phyloP scores from a whole-genome alignment of 768 basidiomycete species.

The Leccinum subtestaceum region DNA sequence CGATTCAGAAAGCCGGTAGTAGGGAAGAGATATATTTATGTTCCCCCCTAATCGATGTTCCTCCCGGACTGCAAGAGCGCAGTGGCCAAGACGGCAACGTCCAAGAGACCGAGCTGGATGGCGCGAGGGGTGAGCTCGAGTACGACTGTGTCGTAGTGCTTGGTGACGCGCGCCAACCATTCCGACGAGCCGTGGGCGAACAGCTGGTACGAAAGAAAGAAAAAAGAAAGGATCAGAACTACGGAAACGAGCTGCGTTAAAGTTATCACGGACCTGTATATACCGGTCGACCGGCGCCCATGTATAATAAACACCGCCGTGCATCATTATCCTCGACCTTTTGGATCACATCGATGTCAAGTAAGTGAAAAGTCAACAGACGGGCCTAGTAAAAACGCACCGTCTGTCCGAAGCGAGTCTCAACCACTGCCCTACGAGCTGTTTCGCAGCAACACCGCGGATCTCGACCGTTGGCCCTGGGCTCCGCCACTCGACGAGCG shows the following conservation, averaged over 20 bases:
- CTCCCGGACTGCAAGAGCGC: slow-evolving; percentile 59
- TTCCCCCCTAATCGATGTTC: slow-evolving; percentile 48
- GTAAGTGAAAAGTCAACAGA: background rate
- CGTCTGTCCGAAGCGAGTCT: slow-evolving; percentile 45
- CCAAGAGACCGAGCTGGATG: slow-evolving; percentile 52
- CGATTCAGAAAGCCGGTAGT: background rate
- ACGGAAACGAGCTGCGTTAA: background rate
- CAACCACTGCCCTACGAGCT: slow-evolving; percentile 53
- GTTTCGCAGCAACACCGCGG: slow-evolving; percentile 47
- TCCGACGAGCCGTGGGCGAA: slow-evolving; percentile 39
- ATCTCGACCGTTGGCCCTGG: slow-evolving; percentile 50
- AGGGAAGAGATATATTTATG: background rate
- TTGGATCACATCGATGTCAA: background rate
- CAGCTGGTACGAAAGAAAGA: slow-evolving; percentile 35
- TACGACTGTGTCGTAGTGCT: slow-evolving; percentile 40
- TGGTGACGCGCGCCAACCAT: slow-evolving; percentile 51
- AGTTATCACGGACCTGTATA: slow-evolving; percentile 35
- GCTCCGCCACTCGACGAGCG: slow-evolving; percentile 55
- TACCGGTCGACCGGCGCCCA: slow-evolving; percentile 56
- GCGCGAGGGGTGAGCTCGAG: slow-evolving; percentile 59
- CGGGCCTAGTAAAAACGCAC: slow-evolving; percentile 26
- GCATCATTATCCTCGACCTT: slow-evolving; percentile 49
- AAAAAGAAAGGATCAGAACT: background rate
- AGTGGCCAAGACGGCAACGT: slow-evolving; percentile 49
- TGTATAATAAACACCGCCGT: slow-evolving; percentile 47